These are phyloP conservation scores for Bidens hawaiensis DNA, from an alignment of 140 eudicot species.

Conservation along the genomic window DNA sequence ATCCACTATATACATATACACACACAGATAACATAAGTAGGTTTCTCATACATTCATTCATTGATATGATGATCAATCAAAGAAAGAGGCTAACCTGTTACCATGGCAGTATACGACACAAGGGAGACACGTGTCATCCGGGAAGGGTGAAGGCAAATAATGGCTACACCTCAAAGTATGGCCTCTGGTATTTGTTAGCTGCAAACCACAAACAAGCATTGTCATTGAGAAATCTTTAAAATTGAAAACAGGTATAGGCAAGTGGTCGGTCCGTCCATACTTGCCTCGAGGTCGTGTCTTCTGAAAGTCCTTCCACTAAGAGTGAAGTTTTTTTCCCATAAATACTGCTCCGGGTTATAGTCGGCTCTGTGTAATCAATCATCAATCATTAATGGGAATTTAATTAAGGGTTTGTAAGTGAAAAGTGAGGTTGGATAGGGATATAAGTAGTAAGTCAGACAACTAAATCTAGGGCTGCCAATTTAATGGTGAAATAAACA, in stretches of 20 bases:
- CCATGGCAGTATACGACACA: slow-evolving; percentile 98
- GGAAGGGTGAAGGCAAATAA: slow-evolving; percentile 68
- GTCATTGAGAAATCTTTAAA: background rate
- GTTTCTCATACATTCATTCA: slow-evolving; percentile 5
- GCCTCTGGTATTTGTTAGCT: slow-evolving; percentile 80
- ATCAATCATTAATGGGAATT: too few species aligned
- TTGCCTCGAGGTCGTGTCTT: slow-evolving; percentile 92
- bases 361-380: slow-evolving; percentile 66
- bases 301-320: slow-evolving; percentile 72
- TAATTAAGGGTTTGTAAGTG: background rate
- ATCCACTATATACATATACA: slow-evolving; percentile 75
- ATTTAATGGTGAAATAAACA: too few species aligned
- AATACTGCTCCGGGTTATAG: slow-evolving; percentile 83
- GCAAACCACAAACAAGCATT: slow-evolving; percentile 34
- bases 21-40: slow-evolving; percentile 20
- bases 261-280: slow-evolving; percentile 42
- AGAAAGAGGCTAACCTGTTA: slow-evolving; percentile 57
- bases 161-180: slow-evolving; percentile 83
- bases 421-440: background rate
- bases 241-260: background rate
- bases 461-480: too few species aligned
- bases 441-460: background rate
- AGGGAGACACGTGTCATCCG: slow-evolving; percentile 65
- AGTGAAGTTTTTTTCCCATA: slow-evolving; percentile 85
- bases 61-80: background rate